Conservation (phyloP, 495 filamentous ascomycete species). For the Penicillium odoratum region DNA sequence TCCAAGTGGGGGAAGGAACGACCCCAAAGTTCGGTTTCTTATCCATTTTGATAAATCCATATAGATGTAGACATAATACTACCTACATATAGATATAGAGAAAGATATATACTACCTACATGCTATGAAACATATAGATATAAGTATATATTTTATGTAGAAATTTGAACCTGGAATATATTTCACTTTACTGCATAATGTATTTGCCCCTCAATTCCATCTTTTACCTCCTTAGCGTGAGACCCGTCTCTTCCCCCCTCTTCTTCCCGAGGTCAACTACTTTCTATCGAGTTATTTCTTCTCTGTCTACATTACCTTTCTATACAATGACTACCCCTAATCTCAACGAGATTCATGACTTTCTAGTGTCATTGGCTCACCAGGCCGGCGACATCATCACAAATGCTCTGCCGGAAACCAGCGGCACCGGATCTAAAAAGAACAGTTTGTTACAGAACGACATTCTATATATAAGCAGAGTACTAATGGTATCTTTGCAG, state of each 20-base stretch:
- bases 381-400: constrained; percentile 82
- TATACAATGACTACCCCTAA: constrained; percentile 40
- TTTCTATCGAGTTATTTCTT: not conserved
- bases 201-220: not conserved
- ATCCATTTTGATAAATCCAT: not conserved
- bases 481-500: constrained; percentile 36
- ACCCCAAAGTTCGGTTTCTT: too few relatives aligned
- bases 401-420: constrained; percentile 65
- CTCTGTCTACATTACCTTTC: not conserved
- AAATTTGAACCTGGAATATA: too few relatives aligned
- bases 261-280: not conserved
- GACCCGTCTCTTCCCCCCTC: not conserved
- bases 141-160: not conserved
- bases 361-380: constrained; percentile 69
- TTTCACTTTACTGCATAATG: too few relatives aligned
- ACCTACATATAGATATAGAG: not conserved
- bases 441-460: constrained; percentile 60
- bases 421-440: constrained; percentile 70
- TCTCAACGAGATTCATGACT: constrained; percentile 78
- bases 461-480: not conserved
- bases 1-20: constrained; percentile 16
- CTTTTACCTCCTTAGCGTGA: not conserved
- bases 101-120: too few relatives aligned
- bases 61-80: not conserved
- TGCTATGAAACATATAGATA: too few relatives aligned